Evolutionary conservation across 805 yeast genomes (phyloP), one percentile per base, ranked within the genome.

Genomic region (Starmerella roubikii): DNA sequence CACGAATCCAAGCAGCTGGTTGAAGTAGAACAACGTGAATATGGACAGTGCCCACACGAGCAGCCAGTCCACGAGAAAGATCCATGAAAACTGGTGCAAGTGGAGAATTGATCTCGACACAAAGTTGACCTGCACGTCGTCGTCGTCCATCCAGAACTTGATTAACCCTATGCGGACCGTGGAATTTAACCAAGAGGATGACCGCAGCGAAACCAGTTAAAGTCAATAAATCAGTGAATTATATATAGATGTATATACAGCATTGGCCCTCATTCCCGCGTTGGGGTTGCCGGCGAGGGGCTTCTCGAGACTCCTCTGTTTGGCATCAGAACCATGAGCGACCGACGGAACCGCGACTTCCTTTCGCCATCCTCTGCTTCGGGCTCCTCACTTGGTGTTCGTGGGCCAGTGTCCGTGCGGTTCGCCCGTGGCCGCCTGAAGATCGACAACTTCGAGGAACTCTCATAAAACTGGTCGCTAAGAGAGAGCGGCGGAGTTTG

Each of bases 1-100:
- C 1, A 71, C 13, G 32, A 67, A 65, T 10, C 88, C 97, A 16
- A 78, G 55, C 3, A 76, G 59, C 40, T 96, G 67, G 50, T 79
- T 76, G 59, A 84, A 72, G 60, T 78, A 81, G 62, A 85, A 86
- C 30, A 84, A 60, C 37, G 80, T 67, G 19, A 78, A 69, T 1
- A 82, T 51, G 0, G 77, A 64, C 1, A 81, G 64, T 13, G 78
- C 58, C 23, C 80, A 67, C 3, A 78, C 68, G 42, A 85, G 61
- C 24, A 80, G 59, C 93, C 95, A 84, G 55, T 83, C 85, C 15
- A 75, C 78, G 46, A 86, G 62, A 58, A 86, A 88, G 18, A 82
- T 83, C 93, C 83, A 76, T 41, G 64, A 58, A 48, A 63, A 63
- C 41, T 50, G 54, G 39, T 47, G 47, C 35, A 45, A 41, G 34